phyloP scores from a whole-genome alignment of 768 basidiomycete species.

The Russula ochroleuca region DNA sequence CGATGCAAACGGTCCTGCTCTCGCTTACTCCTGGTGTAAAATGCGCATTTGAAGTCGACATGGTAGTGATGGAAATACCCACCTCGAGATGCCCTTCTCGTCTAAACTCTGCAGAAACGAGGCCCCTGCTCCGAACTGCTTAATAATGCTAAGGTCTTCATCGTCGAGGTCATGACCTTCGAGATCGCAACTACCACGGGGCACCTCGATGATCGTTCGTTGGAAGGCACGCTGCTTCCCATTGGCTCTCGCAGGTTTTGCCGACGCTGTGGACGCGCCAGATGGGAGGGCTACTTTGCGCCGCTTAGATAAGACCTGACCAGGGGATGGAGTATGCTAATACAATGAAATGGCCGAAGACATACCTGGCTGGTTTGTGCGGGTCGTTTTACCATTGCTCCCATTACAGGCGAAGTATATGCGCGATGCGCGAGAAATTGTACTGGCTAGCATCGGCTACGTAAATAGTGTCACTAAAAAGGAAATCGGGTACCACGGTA shows the following conservation, averaged over 20 bases:
- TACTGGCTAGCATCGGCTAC: background rate
- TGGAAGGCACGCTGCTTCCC: constrained; percentile 59
- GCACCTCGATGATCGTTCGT: constrained; percentile 59
- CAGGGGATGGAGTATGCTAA: background rate
- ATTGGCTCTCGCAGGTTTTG: constrained; percentile 37
- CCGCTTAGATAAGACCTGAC: constrained; percentile 51
- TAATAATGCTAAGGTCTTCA: constrained; percentile 61
- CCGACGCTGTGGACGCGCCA: constrained; percentile 30
- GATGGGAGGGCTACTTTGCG: constrained; percentile 43
- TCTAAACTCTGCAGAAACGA: constrained; percentile 72
- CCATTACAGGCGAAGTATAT: constrained; percentile 30
- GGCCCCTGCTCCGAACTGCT: constrained; percentile 57
- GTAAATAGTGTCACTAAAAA: background rate
- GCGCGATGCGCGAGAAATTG: background rate
- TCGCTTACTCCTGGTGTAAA: constrained; percentile 66
- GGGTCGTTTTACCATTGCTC: constrained; percentile 34
- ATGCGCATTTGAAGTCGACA: constrained; percentile 15
- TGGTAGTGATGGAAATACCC: constrained; percentile 29
- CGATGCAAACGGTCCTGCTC: constrained; percentile 70
- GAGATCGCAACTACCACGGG: constrained; percentile 47
- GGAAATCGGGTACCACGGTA: constrained; percentile 1
- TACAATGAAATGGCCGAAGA: background rate
- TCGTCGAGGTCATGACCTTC: constrained; percentile 51
- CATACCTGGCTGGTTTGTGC: constrained; percentile 35
- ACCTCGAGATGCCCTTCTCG: constrained; percentile 77